Conservation (phyloP, 768 basidiomycete species). For the Mycena albidolilacea region DNA sequence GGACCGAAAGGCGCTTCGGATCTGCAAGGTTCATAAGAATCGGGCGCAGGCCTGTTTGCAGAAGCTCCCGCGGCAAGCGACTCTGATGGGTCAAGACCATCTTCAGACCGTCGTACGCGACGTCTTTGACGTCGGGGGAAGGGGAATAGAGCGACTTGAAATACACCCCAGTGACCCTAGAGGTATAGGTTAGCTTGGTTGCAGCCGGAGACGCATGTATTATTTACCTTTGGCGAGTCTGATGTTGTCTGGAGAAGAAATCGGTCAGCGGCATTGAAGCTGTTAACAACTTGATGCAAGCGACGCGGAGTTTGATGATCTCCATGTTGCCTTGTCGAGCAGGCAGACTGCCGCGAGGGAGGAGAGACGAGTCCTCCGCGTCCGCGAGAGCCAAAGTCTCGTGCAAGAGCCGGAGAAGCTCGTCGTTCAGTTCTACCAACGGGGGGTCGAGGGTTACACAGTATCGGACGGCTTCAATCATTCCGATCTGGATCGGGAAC, state of each 20-base stretch:
- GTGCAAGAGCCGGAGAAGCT: slow-evolving; percentile 90
- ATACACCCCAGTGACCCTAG: slow-evolving; percentile 93
- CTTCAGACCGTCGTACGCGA: slow-evolving; percentile 93
- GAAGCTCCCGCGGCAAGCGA: slow-evolving; percentile 92
- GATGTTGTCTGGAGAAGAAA: slow-evolving; percentile 88
- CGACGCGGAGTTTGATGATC: slow-evolving; percentile 91
- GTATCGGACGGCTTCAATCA: slow-evolving; percentile 97
- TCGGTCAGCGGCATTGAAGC: slow-evolving; percentile 96
- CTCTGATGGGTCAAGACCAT: slow-evolving; percentile 92
- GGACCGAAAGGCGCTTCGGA: slow-evolving; percentile 92
- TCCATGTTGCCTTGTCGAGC: slow-evolving; percentile 84
- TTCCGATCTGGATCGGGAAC: slow-evolving; percentile 95
- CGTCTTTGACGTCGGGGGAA: slow-evolving; percentile 92
- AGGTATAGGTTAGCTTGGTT: slow-evolving; percentile 11
- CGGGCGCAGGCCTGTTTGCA: slow-evolving; percentile 95
- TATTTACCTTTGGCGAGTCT: slow-evolving; percentile 87
- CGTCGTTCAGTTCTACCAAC: slow-evolving; percentile 92
- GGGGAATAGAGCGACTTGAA: slow-evolving; percentile 98
- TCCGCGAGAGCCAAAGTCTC: slow-evolving; percentile 97
- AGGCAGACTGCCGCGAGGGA: slow-evolving; percentile 73
- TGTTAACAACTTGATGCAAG: slow-evolving; percentile 93
- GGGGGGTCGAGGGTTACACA: slow-evolving; percentile 92
- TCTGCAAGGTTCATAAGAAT: slow-evolving; percentile 99
- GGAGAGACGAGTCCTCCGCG: slow-evolving; percentile 89
- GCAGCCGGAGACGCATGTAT: slow-evolving; percentile 29